These are phyloP conservation scores for Saturnispora sekii DNA, from an alignment of 805 yeast genomes.

Conservation along the genomic window DNA sequence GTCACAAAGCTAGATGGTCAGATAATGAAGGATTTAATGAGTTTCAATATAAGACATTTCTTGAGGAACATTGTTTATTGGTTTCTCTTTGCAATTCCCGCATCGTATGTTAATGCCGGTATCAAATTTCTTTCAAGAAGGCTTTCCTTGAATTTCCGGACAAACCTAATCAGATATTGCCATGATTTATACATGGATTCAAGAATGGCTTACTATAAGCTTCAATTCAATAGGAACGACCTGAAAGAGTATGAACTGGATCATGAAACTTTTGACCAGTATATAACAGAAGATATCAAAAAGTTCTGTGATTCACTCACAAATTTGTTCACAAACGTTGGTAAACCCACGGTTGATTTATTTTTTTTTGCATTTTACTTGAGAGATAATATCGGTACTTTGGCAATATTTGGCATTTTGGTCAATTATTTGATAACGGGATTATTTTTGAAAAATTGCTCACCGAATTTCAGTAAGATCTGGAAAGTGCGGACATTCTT, in stretches of 20 bases:
- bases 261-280: conserved; percentile 69
- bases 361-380: conserved; percentile 76
- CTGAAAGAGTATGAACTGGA: conserved; percentile 26
- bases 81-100: conserved; percentile 87
- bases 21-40: conserved; percentile 79
- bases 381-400: conserved; percentile 74
- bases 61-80: conserved; percentile 71
- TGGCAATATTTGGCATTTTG: conserved; percentile 78
- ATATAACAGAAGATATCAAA: conserved; percentile 75
- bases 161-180: conserved; percentile 71
- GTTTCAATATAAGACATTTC: conserved; percentile 68
- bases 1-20: conserved; percentile 90
- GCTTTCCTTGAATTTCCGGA: conserved; percentile 74
- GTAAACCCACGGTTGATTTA: conserved; percentile 84
- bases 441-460: conserved; percentile 52
- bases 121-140: conserved; percentile 72
- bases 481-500: conserved; percentile 64
- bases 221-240: conserved; percentile 46
- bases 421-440: conserved; percentile 77
- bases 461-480: conserved; percentile 80
- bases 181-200: conserved; percentile 84
- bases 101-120: conserved; percentile 84
- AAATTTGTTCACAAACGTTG: conserved; percentile 76
- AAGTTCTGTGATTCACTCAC: conserved; percentile 75
- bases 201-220: conserved; percentile 73